phyloP scores from a whole-genome alignment of 1,139 yeast species.

The Blastobotrys malaysiensis region DNA sequence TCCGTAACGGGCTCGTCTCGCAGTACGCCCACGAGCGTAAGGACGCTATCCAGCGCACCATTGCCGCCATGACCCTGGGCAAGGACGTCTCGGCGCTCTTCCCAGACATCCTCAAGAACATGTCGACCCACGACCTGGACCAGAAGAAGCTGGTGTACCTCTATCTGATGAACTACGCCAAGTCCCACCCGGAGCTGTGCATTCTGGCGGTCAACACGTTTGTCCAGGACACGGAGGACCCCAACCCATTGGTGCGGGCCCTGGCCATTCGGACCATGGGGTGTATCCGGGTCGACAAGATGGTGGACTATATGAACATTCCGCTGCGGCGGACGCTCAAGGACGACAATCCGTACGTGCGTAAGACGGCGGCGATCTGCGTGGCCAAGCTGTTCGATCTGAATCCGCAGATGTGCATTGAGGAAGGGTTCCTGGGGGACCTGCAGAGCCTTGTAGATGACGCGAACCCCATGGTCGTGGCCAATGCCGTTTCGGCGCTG shows the following conservation, averaged over 20 bases:
- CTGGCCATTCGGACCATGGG: slow-evolving; percentile 99
- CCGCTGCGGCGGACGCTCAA: slow-evolving; percentile 79
- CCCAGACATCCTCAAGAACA: slow-evolving; percentile 93
- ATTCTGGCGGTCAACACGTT: slow-evolving; percentile 96
- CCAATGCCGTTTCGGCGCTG: slow-evolving; percentile 84
- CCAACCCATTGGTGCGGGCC: slow-evolving; percentile 93
- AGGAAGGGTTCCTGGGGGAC: slow-evolving; percentile 75
- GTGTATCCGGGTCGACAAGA: slow-evolving; percentile 89
- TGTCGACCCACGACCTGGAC: slow-evolving; percentile 94
- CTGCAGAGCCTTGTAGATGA: slow-evolving; percentile 72
- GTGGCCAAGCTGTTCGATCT: slow-evolving; percentile 93
- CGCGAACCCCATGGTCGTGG: slow-evolving; percentile 88
- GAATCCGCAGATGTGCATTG: slow-evolving; percentile 73
- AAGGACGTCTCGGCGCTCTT: slow-evolving; percentile 92
- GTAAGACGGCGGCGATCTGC: slow-evolving; percentile 96
- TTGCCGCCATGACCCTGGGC: slow-evolving; percentile 98
- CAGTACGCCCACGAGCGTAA: slow-evolving; percentile 87
- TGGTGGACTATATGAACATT: slow-evolving; percentile 90
- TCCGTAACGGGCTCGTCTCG: slow-evolving; percentile 84
- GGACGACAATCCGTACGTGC: slow-evolving; percentile 94
- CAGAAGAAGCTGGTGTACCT: slow-evolving; percentile 94
- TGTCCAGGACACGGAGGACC: slow-evolving; percentile 90
- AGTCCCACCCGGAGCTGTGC: slow-evolving; percentile 91
- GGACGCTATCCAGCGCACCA: slow-evolving; percentile 94
- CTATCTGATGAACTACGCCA: slow-evolving; percentile 95